Conservation (phyloP, 2,329 filamentous ascomycete genomes). For the Monilinia fructigena region DNA sequence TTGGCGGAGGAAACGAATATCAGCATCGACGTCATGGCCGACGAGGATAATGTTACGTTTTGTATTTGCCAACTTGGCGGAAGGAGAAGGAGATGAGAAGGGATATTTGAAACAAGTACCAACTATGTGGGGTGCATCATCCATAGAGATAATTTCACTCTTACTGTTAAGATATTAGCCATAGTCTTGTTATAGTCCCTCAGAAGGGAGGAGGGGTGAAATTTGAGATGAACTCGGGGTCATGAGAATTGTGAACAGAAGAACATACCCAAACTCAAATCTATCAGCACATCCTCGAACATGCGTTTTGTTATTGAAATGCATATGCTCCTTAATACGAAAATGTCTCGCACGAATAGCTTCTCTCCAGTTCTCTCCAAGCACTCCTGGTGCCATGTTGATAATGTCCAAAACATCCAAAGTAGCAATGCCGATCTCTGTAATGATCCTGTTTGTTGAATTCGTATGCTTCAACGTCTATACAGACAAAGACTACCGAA, state of each 20-base stretch:
- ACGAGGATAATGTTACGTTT: slow-evolving; percentile 68
- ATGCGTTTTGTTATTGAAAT: slow-evolving; percentile 65
- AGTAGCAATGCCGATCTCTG: slow-evolving; percentile 81
- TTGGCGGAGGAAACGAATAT: slow-evolving; percentile 65
- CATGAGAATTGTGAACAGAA: neutral
- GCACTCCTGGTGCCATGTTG: slow-evolving; percentile 56
- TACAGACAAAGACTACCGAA: slow-evolving; percentile 67
- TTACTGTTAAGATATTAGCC: slow-evolving; percentile 39
- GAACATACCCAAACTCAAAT: slow-evolving; percentile 71
- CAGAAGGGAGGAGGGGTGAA: neutral
- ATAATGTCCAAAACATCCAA: slow-evolving; percentile 66
- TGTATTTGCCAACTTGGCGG: slow-evolving; percentile 12
- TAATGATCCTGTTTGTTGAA: slow-evolving; percentile 63
- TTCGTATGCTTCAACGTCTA: slow-evolving; percentile 86
- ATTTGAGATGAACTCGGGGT: neutral
- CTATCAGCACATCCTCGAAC: slow-evolving; percentile 69
- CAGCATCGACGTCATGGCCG: slow-evolving; percentile 69
- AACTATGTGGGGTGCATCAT: slow-evolving; percentile 47
- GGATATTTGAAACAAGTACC: slow-evolving; percentile 57
- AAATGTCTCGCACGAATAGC: slow-evolving; percentile 72
- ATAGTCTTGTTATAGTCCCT: no score
- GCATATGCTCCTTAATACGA: slow-evolving; percentile 66
- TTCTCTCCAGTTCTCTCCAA: slow-evolving; percentile 64
- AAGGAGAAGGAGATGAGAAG: slow-evolving; percentile 43
- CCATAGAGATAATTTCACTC: slow-evolving; percentile 54